Conservation (phyloP, 257 asterid genomes). For the Cordia subcordata region DNA sequence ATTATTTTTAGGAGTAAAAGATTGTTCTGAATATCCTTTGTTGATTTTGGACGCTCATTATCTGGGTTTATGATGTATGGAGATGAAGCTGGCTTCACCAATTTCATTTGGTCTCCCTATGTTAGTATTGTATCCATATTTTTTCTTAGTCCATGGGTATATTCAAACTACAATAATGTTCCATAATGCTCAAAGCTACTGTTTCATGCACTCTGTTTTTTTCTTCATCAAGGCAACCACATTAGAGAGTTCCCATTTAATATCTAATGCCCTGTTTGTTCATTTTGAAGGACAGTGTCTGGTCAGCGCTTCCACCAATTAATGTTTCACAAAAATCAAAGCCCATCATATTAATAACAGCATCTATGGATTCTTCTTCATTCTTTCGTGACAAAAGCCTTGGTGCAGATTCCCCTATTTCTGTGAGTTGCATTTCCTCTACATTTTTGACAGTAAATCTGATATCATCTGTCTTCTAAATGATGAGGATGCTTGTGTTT, state of each 20-base stretch:
- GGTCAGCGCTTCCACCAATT: conserved; percentile 94
- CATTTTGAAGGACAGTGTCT: conserved; percentile 96
- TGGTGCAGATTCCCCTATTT: conserved; percentile 97
- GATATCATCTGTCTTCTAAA: conserved; percentile 9
- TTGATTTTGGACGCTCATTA: too few species aligned
- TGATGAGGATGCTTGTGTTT: conserved; percentile 3
- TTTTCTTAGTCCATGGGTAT: too few species aligned
- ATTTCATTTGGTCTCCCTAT: too few species aligned
- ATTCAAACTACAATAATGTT: too few species aligned
- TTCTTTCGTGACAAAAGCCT: conserved; percentile 89
- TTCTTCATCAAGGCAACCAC: neutral
- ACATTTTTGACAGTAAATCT: neutral
- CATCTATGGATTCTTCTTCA: conserved; percentile 96
- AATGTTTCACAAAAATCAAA: conserved; percentile 39
- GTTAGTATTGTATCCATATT: too few species aligned
- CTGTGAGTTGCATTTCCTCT: conserved; percentile 48
- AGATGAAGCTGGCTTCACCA: too few species aligned
- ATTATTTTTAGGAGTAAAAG: too few species aligned
- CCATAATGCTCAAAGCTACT: too few species aligned
- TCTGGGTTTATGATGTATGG: too few species aligned
- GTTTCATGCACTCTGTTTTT: too few species aligned
- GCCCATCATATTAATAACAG: conserved; percentile 58
- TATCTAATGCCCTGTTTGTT: conserved; percentile 35
- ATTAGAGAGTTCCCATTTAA: conserved; percentile 21
- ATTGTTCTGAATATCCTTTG: too few species aligned